Conservation (phyloP, 345 rosid genomes). For the Nephelium lappaceum region DNA sequence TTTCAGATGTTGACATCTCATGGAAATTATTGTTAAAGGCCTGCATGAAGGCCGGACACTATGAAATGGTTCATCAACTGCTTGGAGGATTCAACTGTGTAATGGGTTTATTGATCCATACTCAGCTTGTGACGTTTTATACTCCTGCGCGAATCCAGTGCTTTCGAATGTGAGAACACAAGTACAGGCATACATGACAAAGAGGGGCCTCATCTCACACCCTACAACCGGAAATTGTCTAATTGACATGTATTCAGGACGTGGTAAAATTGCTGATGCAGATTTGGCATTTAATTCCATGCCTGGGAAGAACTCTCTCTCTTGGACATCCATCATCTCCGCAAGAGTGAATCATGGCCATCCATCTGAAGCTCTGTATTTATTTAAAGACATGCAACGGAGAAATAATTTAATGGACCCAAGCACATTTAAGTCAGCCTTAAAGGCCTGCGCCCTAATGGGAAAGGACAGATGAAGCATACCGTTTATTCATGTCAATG, state of each 20-base stretch:
- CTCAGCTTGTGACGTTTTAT: constrained; percentile 23
- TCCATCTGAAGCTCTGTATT: constrained; percentile 28
- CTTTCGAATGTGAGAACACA: constrained; percentile 28
- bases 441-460: constrained; percentile 27
- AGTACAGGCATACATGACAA: constrained; percentile 33
- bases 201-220: constrained; percentile 31
- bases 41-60: constrained; percentile 26
- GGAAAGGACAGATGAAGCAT: constrained; percentile 26
- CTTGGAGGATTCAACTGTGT: constrained; percentile 29
- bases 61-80: constrained; percentile 28
- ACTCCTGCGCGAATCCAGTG: constrained; percentile 22
- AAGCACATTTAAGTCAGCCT: constrained; percentile 22
- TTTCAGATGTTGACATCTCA: constrained; percentile 26
- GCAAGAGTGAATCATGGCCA: constrained; percentile 31
- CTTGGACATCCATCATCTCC: constrained; percentile 33
- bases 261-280: constrained; percentile 25
- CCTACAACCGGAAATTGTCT: constrained; percentile 18
- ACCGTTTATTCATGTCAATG: constrained; percentile 23
- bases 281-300: constrained; percentile 17
- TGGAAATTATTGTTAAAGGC: constrained; percentile 31
- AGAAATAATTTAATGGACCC: constrained; percentile 19
- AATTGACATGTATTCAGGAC: constrained; percentile 26
- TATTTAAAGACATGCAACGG: constrained; percentile 25
- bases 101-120: constrained; percentile 17
- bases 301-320: constrained; percentile 22